These are phyloP conservation scores for Diaporthe capsici DNA, from an alignment of 2,329 filamentous ascomycete species.

Conservation along the genomic window DNA sequence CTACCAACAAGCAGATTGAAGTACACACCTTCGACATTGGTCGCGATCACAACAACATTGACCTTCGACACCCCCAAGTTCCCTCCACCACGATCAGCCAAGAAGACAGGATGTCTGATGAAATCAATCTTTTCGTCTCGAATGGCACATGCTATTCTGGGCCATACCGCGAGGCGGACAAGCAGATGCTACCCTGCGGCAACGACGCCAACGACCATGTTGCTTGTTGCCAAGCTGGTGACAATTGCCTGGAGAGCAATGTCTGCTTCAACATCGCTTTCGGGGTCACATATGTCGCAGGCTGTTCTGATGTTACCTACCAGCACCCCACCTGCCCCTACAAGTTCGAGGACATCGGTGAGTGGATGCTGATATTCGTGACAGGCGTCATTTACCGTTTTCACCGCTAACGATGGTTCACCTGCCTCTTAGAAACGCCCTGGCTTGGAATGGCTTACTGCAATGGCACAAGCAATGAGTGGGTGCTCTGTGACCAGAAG, in stretches of 20 bases:
- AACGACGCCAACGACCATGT: conserved; percentile 50
- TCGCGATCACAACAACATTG: neutral
- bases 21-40: neutral
- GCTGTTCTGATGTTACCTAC: conserved; percentile 54
- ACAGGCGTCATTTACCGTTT: neutral
- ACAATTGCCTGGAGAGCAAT: conserved; percentile 51
- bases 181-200: conserved; percentile 51
- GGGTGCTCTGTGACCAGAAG: conserved; percentile 51
- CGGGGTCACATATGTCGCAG: conserved; percentile 53
- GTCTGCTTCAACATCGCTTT: conserved; percentile 44
- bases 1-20: neutral
- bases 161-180: conserved; percentile 36
- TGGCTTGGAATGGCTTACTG: conserved; percentile 55
- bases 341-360: conserved; percentile 47
- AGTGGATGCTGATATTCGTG: neutral
- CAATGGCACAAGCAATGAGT: conserved; percentile 50
- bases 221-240: conserved; percentile 51
- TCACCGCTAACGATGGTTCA: conserved; percentile 11
- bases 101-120: neutral
- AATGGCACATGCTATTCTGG: conserved; percentile 53
- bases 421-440: neutral
- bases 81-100: neutral
- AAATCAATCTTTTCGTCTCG: conserved; percentile 47
- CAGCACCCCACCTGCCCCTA: conserved; percentile 51
- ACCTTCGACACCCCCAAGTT: neutral